Evolutionary conservation across 306 rosid species (phyloP).

Genomic region (Ammopiptanthus mongolicus): DNA sequence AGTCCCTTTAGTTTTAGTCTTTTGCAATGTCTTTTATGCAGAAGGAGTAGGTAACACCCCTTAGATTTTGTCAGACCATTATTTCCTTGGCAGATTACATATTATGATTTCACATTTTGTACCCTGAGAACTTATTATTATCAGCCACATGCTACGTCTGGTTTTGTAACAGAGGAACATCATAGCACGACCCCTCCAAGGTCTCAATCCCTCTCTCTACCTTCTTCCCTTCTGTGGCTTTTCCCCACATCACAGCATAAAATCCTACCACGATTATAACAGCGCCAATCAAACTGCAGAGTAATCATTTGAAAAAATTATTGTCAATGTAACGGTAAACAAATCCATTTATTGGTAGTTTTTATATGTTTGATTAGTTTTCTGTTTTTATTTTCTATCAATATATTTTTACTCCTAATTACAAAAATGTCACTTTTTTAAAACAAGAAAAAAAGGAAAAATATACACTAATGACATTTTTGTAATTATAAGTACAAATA

Average conservation of each 20-base stretch:
- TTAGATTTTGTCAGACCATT: too few species aligned
- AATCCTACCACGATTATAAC: constrained; percentile 39
- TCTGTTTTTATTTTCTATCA: too few species aligned
- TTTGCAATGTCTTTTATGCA: neutral
- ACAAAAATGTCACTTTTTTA: too few species aligned
- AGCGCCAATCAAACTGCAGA: constrained; percentile 46
- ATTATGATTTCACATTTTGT: neutral
- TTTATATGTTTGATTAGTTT: too few species aligned
- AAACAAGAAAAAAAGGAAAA: too few species aligned
- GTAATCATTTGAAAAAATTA: neutral
- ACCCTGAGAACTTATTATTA: neutral
- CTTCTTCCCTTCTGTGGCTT: constrained; percentile 33
- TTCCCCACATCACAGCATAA: constrained; percentile 50
- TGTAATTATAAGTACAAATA: too few species aligned
- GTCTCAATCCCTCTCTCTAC: neutral
- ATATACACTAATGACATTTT: too few species aligned
- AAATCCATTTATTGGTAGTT: neutral
- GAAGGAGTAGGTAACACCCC: neutral
- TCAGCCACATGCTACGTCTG: neutral
- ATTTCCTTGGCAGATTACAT: too few species aligned
- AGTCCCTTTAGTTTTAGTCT: neutral
- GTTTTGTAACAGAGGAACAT: constrained; percentile 40
- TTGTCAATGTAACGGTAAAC: neutral
- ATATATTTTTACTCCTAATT: too few species aligned
- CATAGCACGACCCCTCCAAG: neutral